phyloP scores from a whole-genome alignment of 345 rosid genomes.

The Raphanus sativus region DNA sequence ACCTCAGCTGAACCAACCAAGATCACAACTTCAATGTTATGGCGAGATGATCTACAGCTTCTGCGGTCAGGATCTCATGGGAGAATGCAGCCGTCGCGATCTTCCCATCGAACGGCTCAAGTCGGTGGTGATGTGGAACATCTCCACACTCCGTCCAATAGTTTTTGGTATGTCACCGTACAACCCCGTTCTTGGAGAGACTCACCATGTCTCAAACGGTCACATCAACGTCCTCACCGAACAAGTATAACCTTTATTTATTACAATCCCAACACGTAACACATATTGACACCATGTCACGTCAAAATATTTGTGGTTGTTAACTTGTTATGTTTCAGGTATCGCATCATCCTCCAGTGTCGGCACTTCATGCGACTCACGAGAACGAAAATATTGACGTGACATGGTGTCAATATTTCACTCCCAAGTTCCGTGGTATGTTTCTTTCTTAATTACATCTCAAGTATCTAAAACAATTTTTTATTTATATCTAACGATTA shows the following conservation, averaged over 20 bases:
- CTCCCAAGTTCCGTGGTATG: constrained; percentile 67
- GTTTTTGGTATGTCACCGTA: constrained; percentile 72
- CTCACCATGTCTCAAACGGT: constrained; percentile 79
- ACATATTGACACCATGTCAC: background rate
- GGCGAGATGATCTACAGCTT: constrained; percentile 65
- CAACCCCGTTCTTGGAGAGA: constrained; percentile 90
- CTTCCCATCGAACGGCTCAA: constrained; percentile 57
- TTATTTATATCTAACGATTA: background rate
- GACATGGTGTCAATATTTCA: constrained; percentile 56
- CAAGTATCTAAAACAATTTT: background rate
- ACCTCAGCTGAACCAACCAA: constrained; percentile 73
- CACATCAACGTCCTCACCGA: constrained; percentile 68
- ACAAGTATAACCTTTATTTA: constrained; percentile 51
- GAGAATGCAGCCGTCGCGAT: constrained; percentile 46
- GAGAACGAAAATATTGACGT: constrained; percentile 59
- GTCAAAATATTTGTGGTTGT: background rate
- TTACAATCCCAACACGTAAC: background rate
- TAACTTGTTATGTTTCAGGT: constrained; percentile 42
- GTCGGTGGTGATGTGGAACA: constrained; percentile 63
- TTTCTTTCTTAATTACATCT: background rate
- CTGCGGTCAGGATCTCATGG: constrained; percentile 50
- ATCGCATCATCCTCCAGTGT: constrained; percentile 83
- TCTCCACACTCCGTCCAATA: constrained; percentile 58
- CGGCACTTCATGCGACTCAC: constrained; percentile 87
- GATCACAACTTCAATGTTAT: constrained; percentile 73